Evolutionary conservation across 2,329 filamentous ascomycete species (phyloP).

Genomic region (Xylaria sp.): DNA sequence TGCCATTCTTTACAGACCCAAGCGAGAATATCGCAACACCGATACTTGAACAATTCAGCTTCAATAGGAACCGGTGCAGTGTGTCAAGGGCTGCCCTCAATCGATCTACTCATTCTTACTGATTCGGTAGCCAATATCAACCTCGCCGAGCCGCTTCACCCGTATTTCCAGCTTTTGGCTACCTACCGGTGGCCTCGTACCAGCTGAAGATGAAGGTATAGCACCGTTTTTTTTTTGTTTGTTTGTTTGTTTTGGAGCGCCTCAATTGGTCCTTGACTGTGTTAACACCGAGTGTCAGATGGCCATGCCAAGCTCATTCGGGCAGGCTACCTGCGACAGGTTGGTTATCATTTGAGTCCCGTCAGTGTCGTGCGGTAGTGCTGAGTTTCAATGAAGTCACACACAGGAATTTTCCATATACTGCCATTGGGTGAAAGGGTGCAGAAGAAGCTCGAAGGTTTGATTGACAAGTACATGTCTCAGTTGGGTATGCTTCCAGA

Average conservation of each 20-base stretch:
- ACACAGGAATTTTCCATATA: conserved; percentile 92
- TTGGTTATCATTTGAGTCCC: conserved; percentile 49
- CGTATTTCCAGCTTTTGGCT: conserved; percentile 81
- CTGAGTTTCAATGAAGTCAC: conserved; percentile 60
- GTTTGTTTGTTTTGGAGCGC: not conserved
- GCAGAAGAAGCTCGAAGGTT: conserved; percentile 84
- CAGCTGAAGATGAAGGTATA: conserved; percentile 65
- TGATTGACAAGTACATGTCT: conserved; percentile 92
- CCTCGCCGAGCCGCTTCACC: conserved; percentile 37
- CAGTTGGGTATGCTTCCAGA: conserved; percentile 65
- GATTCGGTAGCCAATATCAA: conserved; percentile 28
- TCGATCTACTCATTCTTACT: conserved; percentile 18
- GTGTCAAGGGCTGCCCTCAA: conserved; percentile 9
- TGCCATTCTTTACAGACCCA: conserved; percentile 30
- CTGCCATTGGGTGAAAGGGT: conserved; percentile 88
- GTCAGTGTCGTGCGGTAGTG: conserved; percentile 11
- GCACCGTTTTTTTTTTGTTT: not conserved
- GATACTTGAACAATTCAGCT: conserved; percentile 24
- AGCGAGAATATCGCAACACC: conserved; percentile 20
- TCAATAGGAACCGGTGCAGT: conserved; percentile 33
- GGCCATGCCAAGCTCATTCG: conserved; percentile 74
- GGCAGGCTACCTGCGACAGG: conserved; percentile 79
- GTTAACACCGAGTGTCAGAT: conserved; percentile 57
- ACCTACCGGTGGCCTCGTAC: conserved; percentile 76
- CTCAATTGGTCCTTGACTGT: not conserved